Evolutionary conservation across 441 rosid species (phyloP).

Genomic region (Capsella rubella): DNA sequence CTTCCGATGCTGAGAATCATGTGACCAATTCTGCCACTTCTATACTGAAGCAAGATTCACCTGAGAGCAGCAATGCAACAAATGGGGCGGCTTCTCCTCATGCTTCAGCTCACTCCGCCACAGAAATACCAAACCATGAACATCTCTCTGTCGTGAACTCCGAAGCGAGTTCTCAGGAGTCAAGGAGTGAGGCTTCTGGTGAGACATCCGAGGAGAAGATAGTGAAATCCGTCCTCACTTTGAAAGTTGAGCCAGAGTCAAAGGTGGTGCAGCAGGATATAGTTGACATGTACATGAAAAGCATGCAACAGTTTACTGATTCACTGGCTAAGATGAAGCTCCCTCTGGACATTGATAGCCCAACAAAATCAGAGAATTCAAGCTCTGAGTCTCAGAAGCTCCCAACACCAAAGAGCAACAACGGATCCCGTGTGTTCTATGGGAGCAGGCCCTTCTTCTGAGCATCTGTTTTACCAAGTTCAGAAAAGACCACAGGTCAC

Average conservation of each 20-base stretch:
- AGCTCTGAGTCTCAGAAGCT: slow-evolving; percentile 76
- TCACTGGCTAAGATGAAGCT: slow-evolving; percentile 99
- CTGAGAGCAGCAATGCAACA: slow-evolving; percentile 79
- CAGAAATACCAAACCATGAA: slow-evolving; percentile 59
- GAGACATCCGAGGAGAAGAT: slow-evolving; percentile 51
- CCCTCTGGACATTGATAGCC: slow-evolving; percentile 81
- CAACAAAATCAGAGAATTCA: slow-evolving; percentile 80
- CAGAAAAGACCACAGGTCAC: slow-evolving; percentile 63
- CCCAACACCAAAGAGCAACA: slow-evolving; percentile 61
- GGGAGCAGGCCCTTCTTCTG: slow-evolving; percentile 98
- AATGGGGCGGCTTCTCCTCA: slow-evolving; percentile 77
- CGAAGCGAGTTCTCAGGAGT: slow-evolving; percentile 52
- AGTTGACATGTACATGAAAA: slow-evolving; percentile 98
- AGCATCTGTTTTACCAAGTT: slow-evolving; percentile 50
- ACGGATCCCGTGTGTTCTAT: slow-evolving; percentile 87
- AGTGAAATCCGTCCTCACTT: slow-evolving; percentile 55
- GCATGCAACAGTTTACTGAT: slow-evolving; percentile 99
- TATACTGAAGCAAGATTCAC: slow-evolving; percentile 70
- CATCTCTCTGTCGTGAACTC: slow-evolving; percentile 48
- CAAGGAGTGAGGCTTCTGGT: slow-evolving; percentile 57
- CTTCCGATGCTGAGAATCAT: slow-evolving; percentile 67
- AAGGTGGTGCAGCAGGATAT: slow-evolving; percentile 91
- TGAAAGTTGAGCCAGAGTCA: slow-evolving; percentile 75
- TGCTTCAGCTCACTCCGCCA: slow-evolving; percentile 63
- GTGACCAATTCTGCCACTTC: slow-evolving; percentile 54